Percentiles rank a stretch among this genome's conserved stretches.
These are phyloP conservation scores for Moesziomyces sp. DNA, from an alignment of 1,284 basidiomycete species.

Conservation along the genomic window DNA sequence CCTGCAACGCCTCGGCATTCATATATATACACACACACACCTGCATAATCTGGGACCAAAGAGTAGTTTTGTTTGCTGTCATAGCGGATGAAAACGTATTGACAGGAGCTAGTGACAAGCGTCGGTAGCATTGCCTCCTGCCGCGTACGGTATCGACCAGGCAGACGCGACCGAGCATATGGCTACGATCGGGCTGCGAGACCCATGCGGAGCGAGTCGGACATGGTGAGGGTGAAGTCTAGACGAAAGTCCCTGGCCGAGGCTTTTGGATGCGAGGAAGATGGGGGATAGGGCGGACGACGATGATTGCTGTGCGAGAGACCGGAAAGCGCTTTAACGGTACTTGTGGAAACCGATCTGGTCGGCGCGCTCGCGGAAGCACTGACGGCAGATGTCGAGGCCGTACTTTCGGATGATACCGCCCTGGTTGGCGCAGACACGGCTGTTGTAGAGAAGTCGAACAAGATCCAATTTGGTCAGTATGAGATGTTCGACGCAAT, in stretches of 20 bases:
- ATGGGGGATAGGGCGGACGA: conserved; percentile 3
- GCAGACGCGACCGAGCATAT: conserved; percentile 3
- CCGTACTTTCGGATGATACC: conserved; percentile 68
- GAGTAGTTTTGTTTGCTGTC: conserved; percentile 30
- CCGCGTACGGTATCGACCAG: conserved; percentile 33
- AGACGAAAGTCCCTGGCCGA: conserved; percentile 16
- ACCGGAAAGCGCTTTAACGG: conserved; percentile 27
- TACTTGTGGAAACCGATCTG: conserved; percentile 67
- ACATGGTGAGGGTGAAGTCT: background rate
- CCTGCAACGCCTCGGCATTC: background rate
- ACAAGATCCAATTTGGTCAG: conserved; percentile 9
- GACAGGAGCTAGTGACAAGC: conserved; percentile 27
- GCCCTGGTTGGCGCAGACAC: conserved; percentile 66
- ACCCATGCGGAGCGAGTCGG: conserved; percentile 6
- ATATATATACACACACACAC: background rate
- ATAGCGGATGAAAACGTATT: conserved; percentile 31
- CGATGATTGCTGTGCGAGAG: conserved; percentile 7
- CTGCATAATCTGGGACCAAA: conserved; percentile 10
- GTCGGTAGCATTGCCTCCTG: conserved; percentile 20
- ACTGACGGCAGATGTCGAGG: conserved; percentile 67
- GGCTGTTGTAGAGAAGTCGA: conserved; percentile 42
- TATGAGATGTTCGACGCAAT: background rate
- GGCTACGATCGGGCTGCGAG: conserved; percentile 7
- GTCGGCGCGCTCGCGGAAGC: conserved; percentile 67
- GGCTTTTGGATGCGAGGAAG: conserved; percentile 34